Evolutionary conservation across 208 protist genomes (phyloP).

Genomic region (Crithidia acanthocephali): DNA sequence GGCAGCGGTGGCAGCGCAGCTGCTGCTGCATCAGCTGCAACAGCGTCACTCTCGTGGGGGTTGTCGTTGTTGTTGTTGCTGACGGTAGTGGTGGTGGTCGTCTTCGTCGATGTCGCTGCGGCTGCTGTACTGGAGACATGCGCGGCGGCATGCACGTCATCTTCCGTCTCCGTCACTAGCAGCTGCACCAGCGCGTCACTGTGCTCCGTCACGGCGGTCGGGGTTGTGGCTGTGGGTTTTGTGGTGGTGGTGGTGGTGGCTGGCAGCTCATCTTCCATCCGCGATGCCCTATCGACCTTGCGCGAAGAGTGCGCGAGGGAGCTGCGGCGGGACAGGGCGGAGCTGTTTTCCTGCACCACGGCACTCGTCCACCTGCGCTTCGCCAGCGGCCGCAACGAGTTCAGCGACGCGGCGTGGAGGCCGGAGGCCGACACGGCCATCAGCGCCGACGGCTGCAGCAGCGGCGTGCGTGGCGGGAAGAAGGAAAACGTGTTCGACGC

Average conservation of each 20-base stretch:
- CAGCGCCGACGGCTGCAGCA: neutral
- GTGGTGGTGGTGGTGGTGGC: neutral
- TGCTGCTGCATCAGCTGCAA: neutral
- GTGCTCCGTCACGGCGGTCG: neutral
- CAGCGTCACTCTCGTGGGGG: too few relatives aligned
- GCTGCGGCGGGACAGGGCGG: neutral
- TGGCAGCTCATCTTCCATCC: neutral
- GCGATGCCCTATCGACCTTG: neutral
- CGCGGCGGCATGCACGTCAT: neutral
- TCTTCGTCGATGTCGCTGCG: neutral
- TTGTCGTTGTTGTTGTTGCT: neutral
- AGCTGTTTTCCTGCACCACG: neutral
- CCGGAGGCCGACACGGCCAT: neutral
- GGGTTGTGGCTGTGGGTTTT: neutral
- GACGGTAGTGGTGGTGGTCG: neutral
- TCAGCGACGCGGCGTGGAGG: neutral
- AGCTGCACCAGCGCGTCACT: too few relatives aligned
- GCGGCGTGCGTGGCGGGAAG: neutral
- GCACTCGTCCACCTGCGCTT: constrained; percentile 17
- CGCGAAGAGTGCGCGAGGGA: neutral
- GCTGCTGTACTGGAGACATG: neutral
- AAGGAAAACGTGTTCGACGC: neutral
- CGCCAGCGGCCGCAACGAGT: constrained; percentile 9
- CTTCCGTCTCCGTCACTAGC: too few relatives aligned
- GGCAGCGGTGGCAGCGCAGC: constrained; percentile 5